Evolutionary conservation across 352 stramenopile species (phyloP).

Genomic region (Phytopythium boreale): DNA sequence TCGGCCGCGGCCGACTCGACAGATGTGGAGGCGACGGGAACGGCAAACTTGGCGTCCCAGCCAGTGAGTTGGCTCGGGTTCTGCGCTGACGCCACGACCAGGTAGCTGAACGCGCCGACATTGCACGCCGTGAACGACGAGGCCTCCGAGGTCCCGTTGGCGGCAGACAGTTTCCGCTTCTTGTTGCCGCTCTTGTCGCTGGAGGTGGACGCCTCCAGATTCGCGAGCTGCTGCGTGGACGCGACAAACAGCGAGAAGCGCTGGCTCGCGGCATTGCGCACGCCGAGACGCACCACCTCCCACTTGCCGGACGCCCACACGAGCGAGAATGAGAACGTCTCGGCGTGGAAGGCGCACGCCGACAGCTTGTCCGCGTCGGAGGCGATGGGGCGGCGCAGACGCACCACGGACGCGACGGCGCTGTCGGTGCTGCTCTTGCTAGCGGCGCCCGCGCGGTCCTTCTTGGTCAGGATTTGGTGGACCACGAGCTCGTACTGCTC

Average conservation of each 20-base stretch:
- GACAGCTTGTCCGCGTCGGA: constrained; percentile 21
- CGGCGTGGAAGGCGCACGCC: constrained; percentile 63
- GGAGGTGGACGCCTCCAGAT: constrained; percentile 13
- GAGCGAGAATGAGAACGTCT: constrained; percentile 69
- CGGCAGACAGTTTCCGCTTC: constrained; percentile 57
- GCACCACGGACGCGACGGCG: constrained; percentile 24
- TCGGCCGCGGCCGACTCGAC: constrained; percentile 32
- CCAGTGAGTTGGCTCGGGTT: constrained; percentile 37
- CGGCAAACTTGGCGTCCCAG: constrained; percentile 77
- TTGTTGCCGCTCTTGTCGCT: constrained; percentile 30
- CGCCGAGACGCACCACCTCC: constrained; percentile 34
- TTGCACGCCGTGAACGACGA: constrained; percentile 30
- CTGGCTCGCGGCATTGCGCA: constrained; percentile 14
- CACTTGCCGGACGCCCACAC: constrained; percentile 55
- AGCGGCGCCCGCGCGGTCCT: constrained; percentile 8
- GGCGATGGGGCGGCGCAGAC: constrained; percentile 23
- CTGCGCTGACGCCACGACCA: constrained; percentile 42
- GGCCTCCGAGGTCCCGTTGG: constrained; percentile 3
- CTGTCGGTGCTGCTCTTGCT: constrained; percentile 28
- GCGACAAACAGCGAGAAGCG: constrained; percentile 37
- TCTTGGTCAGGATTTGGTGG: constrained; percentile 43
- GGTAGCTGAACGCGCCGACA: constrained; percentile 54
- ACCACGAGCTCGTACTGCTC: constrained; percentile 49
- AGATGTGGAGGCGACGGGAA: constrained; percentile 52
- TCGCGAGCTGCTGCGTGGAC: constrained; percentile 33